phyloP scores from a whole-genome alignment of 257 asterid genomes.

The Solanum ahanhuiri region DNA sequence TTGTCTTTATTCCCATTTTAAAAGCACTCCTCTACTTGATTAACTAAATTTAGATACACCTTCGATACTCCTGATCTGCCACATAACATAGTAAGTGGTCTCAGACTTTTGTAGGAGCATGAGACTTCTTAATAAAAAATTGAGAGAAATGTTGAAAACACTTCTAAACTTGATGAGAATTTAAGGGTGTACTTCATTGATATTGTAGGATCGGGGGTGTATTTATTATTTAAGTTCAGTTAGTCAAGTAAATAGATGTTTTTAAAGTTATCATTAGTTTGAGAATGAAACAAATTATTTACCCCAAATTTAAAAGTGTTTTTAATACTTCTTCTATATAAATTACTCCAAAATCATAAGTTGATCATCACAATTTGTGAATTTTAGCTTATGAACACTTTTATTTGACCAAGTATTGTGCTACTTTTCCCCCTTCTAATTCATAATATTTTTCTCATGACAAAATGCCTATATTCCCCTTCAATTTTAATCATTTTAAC shows the following conservation, averaged over 20 bases:
- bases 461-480: background rate
- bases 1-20: accelerated
- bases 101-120: accelerated
- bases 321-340: too few species aligned
- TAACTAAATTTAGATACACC: background rate
- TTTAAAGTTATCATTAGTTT: background rate
- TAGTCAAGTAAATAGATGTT: too few species aligned
- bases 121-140: background rate
- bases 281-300: too few species aligned
- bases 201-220: background rate
- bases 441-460: background rate
- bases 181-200: too few species aligned
- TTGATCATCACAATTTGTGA: background rate
- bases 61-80: background rate
- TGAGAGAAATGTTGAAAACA: background rate
- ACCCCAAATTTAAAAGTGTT: too few species aligned
- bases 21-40: background rate
- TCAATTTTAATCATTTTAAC: background rate
- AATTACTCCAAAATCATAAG: background rate
- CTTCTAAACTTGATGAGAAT: background rate
- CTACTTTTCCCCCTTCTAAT: background rate
- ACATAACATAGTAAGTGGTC: background rate
- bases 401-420: background rate
- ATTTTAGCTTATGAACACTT: background rate
- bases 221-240: background rate